Percentiles rank a stretch among this genome's conserved stretches.
These are phyloP conservation scores for Eruca vesicaria DNA, from an alignment of 441 rosid species.

Conservation along the genomic window DNA sequence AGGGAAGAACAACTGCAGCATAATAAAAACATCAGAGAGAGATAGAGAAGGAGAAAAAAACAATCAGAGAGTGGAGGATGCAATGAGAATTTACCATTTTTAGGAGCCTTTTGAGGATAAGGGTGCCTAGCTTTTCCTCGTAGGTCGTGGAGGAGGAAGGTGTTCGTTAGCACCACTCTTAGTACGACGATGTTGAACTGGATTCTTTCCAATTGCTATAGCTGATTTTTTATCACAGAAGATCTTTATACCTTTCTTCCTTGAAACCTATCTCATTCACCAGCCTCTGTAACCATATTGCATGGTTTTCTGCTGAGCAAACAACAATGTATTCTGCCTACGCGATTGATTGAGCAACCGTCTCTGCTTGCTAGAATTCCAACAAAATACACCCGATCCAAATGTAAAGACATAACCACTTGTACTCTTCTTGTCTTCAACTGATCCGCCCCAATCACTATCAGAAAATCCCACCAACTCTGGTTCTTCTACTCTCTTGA, in stretches of 20 bases:
- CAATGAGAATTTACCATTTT: conserved; percentile 43
- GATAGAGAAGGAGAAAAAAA: neutral
- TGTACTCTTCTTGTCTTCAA: neutral
- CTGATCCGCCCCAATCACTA: neutral
- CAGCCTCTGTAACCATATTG: neutral
- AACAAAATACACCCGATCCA: neutral
- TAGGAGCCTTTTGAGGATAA: conserved; percentile 88
- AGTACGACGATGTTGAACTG: neutral
- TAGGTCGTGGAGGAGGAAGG: conserved; percentile 96
- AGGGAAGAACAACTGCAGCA: conserved; percentile 41
- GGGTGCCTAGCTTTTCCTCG: conserved; percentile 92
- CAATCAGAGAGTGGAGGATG: neutral
- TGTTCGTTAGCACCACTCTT: conserved; percentile 86
- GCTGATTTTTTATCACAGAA: neutral
- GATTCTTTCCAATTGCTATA: neutral
- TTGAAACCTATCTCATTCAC: neutral
- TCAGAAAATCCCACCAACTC: too few relatives aligned
- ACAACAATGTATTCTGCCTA: neutral
- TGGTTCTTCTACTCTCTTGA: too few relatives aligned
- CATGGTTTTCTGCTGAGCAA: neutral
- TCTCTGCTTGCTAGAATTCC: neutral
- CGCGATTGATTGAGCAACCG: neutral
- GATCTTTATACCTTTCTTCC: neutral
- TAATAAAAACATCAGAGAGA: neutral
- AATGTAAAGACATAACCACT: neutral